Evolutionary conservation across 306 rosid species (phyloP), one percentile per base, ranked within the genome.

Genomic region (Vigna radiata): DNA sequence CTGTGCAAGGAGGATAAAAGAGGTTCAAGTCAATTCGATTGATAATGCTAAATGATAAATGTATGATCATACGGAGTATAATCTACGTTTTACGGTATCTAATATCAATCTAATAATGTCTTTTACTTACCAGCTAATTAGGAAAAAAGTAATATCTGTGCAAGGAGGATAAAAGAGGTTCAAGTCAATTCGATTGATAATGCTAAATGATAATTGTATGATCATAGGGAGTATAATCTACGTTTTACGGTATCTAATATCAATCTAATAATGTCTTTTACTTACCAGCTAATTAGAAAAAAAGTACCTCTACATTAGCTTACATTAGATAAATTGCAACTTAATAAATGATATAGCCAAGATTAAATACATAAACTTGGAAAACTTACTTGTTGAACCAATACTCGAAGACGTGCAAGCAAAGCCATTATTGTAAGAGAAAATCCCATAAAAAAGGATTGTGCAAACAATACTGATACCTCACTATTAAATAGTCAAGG

Each of bases 381-480:
- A 23, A 72, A 66, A 81, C 88, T 83, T 85, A 91, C 96, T 82
- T 92, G 98, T 75, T 94, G 98, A 85, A 88, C 85, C 78, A 92
- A 77, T 77, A 89, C 96, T 25, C 93, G 88, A 65, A 94, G 89
- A 23, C 95, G 91, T 0, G 96, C 96, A 10, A 94, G 93, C 83
- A 90, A 36, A n/a, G 95, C 95, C 89, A 94, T 85, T 63, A 90
- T 59, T 50, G 87, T 83, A 75, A 89, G 59, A 79, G 92, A 89
- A 77, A 92, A 89, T 72, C 91, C 91, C 89, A 84, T 86, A 77
- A 94, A 94, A 82, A 92, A 92, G 0, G 93, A 81, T 73, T 23
- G 91, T 50, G 97, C 98, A 63, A 92, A 90, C 87, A 94, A 79
- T 50, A 79, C 82, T 71, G 97, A 92, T 83, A 89, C 65, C 91